Conservation (phyloP, 306 rosid genomes). For the Begonia loranthoides region DNA sequence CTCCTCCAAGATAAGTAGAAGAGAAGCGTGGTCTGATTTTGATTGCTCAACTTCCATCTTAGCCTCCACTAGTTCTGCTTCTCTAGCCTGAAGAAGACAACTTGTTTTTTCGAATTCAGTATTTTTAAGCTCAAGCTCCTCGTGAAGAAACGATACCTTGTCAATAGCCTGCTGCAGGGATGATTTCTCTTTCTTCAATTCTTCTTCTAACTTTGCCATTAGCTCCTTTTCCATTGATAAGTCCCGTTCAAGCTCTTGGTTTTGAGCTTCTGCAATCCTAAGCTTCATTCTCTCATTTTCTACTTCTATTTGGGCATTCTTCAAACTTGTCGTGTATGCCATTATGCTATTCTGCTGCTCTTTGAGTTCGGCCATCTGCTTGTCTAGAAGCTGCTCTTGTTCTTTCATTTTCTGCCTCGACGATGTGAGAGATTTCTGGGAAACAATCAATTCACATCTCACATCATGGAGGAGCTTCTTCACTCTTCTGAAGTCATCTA, state of each 20-base stretch:
- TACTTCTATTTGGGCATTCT: conserved; percentile 63
- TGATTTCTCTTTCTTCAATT: conserved; percentile 51
- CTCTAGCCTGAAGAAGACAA: conserved; percentile 45
- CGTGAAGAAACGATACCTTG: conserved; percentile 41
- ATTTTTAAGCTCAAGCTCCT: conserved; percentile 36
- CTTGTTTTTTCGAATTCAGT: conserved; percentile 29
- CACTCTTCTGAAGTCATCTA: conserved; percentile 52
- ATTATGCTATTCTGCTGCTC: conserved; percentile 48
- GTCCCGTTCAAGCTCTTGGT: conserved; percentile 49
- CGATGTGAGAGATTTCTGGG: conserved; percentile 64
- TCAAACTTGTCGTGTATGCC: conserved; percentile 48
- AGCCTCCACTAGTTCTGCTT: conserved; percentile 59
- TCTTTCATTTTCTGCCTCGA: conserved; percentile 60
- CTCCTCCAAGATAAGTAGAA: conserved; percentile 51
- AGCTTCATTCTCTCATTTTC: conserved; percentile 61
- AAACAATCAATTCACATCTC: conserved; percentile 70
- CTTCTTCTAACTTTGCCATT: conserved; percentile 41
- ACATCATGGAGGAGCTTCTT: conserved; percentile 58
- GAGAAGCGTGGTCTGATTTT: conserved; percentile 64
- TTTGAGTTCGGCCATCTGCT: conserved; percentile 50
- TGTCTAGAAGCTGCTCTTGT: conserved; percentile 51
- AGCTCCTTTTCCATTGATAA: conserved; percentile 46
- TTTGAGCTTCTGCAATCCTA: conserved; percentile 41
- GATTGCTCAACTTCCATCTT: conserved; percentile 70
- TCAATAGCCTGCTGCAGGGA: conserved; percentile 47